phyloP scores from a whole-genome alignment of 2,329 filamentous ascomycete genomes.

The Penicillium sp. region DNA sequence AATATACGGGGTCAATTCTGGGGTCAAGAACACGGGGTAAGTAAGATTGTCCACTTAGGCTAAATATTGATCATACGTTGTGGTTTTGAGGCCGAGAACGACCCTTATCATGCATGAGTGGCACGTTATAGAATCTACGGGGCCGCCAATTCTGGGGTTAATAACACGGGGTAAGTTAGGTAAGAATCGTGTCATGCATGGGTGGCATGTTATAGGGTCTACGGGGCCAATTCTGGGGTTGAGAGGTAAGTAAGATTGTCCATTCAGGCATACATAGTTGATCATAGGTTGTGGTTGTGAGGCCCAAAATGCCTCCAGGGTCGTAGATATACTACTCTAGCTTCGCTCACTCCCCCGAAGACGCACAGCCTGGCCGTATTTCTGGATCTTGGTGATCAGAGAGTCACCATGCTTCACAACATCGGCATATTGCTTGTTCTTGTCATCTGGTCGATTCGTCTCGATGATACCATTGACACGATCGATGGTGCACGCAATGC shows the following conservation, averaged over 20 bases:
- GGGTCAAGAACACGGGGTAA: background rate
- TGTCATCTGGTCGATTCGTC: constrained; percentile 95
- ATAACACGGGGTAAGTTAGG: no score
- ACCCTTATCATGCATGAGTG: no score
- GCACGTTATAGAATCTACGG: no score
- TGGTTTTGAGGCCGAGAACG: constrained; percentile 1
- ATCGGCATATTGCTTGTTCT: constrained; percentile 99
- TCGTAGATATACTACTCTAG: constrained; percentile 40
- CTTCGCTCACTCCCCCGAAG: constrained; percentile 92
- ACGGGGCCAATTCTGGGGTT: background rate
- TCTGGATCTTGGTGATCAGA: constrained; percentile 97
- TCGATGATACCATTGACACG: constrained; percentile 96
- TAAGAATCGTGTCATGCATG: background rate
- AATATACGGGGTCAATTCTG: background rate
- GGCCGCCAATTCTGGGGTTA: no score
- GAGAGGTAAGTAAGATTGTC: constrained; percentile 5
- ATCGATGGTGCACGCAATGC: constrained; percentile 96
- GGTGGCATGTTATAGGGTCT: background rate
- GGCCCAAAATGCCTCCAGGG: constrained; percentile 7
- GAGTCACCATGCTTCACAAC: constrained; percentile 97
- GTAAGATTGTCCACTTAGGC: constrained; percentile 6
- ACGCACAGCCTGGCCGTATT: constrained; percentile 95
- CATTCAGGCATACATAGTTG: constrained; percentile 11
- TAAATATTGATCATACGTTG: constrained; percentile 9
- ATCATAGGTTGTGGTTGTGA: constrained; percentile 8